phyloP scores from a whole-genome alignment of 1,139 yeast species.

The Zhuliangozyma parablackwelliae region DNA sequence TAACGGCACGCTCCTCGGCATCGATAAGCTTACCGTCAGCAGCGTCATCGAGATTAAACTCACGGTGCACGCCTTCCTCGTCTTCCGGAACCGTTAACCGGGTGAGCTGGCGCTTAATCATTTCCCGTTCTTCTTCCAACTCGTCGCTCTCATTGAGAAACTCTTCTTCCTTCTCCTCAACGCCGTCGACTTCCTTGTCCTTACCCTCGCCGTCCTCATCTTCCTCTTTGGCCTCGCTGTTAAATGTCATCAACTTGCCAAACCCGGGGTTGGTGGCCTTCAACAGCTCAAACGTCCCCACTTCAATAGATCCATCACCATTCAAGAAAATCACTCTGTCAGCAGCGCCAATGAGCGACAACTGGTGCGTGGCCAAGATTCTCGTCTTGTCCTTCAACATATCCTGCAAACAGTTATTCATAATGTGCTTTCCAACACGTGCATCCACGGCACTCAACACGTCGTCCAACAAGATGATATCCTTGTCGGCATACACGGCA shows the following conservation, averaged over 20 bases:
- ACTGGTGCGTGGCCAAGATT: conserved; percentile 46
- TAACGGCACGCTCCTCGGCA: conserved; percentile 38
- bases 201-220: conserved; percentile 14
- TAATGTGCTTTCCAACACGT: conserved; percentile 43
- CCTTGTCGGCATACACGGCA: conserved; percentile 39
- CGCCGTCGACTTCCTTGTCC: background rate
- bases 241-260: conserved; percentile 47
- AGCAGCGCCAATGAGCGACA: conserved; percentile 39
- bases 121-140: conserved; percentile 10
- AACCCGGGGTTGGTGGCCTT: conserved; percentile 36
- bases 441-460: conserved; percentile 50
- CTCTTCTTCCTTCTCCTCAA: conserved; percentile 17
- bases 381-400: conserved; percentile 34
- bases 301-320: conserved; percentile 40
- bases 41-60: conserved; percentile 18
- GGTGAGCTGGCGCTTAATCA: conserved; percentile 17
- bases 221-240: conserved; percentile 16
- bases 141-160: background rate
- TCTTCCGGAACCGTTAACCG: conserved; percentile 14
- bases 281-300: conserved; percentile 38
- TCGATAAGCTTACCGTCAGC: conserved; percentile 29
- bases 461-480: conserved; percentile 41
- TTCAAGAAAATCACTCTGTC: conserved; percentile 37
- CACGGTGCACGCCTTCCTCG: conserved; percentile 16
- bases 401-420: conserved; percentile 35